Percentiles rank a stretch among this genome's conserved stretches.
Evolutionary conservation across 1,139 yeast genomes (phyloP).

Genomic region (Sugiyamaella grinbergsii): DNA sequence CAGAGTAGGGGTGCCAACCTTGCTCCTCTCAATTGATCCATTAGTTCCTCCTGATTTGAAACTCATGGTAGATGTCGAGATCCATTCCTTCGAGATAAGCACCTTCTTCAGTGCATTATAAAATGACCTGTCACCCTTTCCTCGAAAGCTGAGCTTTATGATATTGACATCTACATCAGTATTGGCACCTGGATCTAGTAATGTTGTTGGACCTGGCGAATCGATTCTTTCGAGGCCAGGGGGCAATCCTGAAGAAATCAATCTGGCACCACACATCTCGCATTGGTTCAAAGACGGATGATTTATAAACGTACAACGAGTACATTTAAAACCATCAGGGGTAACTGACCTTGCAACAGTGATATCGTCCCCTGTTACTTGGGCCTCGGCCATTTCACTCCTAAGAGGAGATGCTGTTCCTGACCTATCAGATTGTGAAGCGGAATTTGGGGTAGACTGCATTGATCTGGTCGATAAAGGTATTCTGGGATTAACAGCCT

Average conservation of each 20-base stretch:
- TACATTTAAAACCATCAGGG: conserved; percentile 57
- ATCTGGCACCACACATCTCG: conserved; percentile 80
- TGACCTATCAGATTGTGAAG: conserved; percentile 6
- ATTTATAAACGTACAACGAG: conserved; percentile 81
- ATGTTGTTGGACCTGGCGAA: conserved; percentile 34
- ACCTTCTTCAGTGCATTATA: conserved; percentile 36
- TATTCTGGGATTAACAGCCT: neutral
- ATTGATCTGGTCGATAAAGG: neutral
- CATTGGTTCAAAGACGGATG: conserved; percentile 78
- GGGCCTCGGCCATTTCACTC: neutral
- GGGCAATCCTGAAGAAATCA: conserved; percentile 44
- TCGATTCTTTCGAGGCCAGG: conserved; percentile 33
- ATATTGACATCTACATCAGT: conserved; percentile 31
- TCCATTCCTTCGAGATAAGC: conserved; percentile 33
- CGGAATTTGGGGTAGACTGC: neutral
- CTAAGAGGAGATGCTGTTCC: conserved; percentile 1
- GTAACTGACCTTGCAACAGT: conserved; percentile 6
- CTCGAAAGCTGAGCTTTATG: conserved; percentile 42
- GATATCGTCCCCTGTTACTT: neutral
- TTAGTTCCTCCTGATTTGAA: neutral
- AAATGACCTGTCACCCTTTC: conserved; percentile 41
- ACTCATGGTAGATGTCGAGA: conserved; percentile 7
- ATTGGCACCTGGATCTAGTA: conserved; percentile 26
- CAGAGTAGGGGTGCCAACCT: neutral
- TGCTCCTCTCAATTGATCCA: conserved; percentile 2